phyloP scores from a whole-genome alignment of 176 grass and related monocot genomes.

The Neostapfia colusana region DNA sequence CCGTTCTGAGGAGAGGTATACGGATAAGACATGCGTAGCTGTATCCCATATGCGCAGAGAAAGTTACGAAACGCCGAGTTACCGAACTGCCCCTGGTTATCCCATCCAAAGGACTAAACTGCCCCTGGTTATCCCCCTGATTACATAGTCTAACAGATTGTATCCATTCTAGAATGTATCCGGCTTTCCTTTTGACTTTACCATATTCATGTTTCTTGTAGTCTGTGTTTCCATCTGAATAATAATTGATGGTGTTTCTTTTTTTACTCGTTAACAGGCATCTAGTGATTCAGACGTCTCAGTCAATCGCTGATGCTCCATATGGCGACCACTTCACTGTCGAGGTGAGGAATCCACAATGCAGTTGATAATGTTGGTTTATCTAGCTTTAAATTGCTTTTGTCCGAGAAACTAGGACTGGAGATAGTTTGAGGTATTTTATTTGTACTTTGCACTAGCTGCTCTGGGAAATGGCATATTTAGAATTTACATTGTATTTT shows the following conservation, averaged over 20 bases:
- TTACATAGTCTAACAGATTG: no score
- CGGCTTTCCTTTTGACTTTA: conserved; percentile 10
- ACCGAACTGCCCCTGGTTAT: no score
- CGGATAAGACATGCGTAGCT: no score
- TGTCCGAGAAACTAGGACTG: background rate
- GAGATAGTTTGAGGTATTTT: background rate
- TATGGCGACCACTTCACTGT: conserved; percentile 91
- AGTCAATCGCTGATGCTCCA: conserved; percentile 74
- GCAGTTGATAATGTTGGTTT: conserved; percentile 22
- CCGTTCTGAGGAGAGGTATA: no score
- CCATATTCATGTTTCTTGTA: conserved; percentile 8
- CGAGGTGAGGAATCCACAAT: conserved; percentile 54
- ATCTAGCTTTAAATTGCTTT: conserved; percentile 8
- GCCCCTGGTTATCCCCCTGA: no score
- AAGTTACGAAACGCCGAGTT: no score
- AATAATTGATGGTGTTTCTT: conserved; percentile 30
- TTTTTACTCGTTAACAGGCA: conserved; percentile 49
- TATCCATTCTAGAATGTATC: background rate
- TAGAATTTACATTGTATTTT: background rate
- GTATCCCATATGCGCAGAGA: no score
- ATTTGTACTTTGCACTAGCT: background rate
- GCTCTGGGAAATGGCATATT: background rate
- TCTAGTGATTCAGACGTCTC: conserved; percentile 76
- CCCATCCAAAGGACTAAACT: no score
- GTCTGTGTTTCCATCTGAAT: conserved; percentile 15